These are phyloP conservation scores for Raddia guianensis DNA, from an alignment of 176 grass and related monocot species.

Conservation along the genomic window DNA sequence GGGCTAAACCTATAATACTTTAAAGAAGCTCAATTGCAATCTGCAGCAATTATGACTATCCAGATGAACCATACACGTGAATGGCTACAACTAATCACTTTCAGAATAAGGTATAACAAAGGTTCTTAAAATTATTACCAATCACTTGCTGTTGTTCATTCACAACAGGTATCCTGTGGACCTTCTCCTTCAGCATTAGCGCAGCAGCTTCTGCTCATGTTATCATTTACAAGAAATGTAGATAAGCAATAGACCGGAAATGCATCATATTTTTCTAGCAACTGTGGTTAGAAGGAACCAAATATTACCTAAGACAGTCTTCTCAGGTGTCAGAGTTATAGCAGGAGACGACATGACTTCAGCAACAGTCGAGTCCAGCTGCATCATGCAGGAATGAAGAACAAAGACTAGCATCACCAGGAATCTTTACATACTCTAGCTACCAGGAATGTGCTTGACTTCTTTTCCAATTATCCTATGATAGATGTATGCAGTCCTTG, in stretches of 20 bases:
- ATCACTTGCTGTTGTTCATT: conserved; percentile 64
- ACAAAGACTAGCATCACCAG: not conserved
- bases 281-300: not conserved
- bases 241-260: not conserved
- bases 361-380: conserved; percentile 67
- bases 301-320: conserved; percentile 70
- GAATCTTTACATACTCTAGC: not conserved
- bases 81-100: not conserved
- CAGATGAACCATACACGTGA: not conserved
- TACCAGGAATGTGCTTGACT: not conserved
- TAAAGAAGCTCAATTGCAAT: not conserved
- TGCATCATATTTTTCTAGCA: not conserved
- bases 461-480: not conserved
- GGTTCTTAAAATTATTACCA: conserved; percentile 38
- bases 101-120: not conserved
- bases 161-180: conserved; percentile 79
- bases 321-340: conserved; percentile 63
- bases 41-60: not conserved
- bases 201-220: conserved; percentile 70
- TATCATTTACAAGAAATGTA: not conserved
- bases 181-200: conserved; percentile 82
- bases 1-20: not conserved
- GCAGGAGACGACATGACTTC: conserved; percentile 88
- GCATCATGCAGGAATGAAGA: conserved; percentile 17
- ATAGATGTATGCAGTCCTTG: not conserved